phyloP scores from a whole-genome alignment of 2,329 filamentous ascomycete genomes.

The Phialophora macrospora region DNA sequence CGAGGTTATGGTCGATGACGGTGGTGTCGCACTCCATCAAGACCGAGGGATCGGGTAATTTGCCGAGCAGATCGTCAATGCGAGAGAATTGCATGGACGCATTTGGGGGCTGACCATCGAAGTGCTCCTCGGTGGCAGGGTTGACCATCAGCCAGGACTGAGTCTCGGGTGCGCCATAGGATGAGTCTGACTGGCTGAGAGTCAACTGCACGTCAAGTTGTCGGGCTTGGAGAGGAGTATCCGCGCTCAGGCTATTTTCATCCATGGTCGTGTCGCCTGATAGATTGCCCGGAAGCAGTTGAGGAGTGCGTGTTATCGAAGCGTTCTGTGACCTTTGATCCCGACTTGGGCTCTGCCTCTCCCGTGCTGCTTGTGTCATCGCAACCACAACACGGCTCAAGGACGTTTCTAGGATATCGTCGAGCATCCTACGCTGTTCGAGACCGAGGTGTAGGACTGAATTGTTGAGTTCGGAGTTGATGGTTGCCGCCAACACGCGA shows the following conservation, averaged over 20 bases:
- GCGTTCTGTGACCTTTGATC: neutral
- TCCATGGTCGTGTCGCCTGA: neutral
- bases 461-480: slow-evolving; percentile 3
- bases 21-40: too few species aligned
- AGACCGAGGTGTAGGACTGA: neutral
- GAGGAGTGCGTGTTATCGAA: neutral
- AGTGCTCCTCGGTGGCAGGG: neutral
- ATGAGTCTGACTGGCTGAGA: neutral
- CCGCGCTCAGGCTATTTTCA: neutral
- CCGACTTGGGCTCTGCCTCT: neutral
- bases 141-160: neutral
- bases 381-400: slow-evolving; percentile 1
- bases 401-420: slow-evolving; percentile 1
- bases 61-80: neutral
- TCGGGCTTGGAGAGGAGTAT: neutral
- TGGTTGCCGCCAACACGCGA: slow-evolving; percentile 2
- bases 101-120: neutral
- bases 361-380: neutral
- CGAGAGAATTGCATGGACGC: neutral
- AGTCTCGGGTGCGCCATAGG: neutral
- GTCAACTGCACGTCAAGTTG: neutral
- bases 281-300: neutral
- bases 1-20: neutral
- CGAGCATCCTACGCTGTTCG: slow-evolving; percentile 1
- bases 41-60: neutral